phyloP scores from a whole-genome alignment of 2,329 filamentous ascomycete species.

The Monosporascus sp. region DNA sequence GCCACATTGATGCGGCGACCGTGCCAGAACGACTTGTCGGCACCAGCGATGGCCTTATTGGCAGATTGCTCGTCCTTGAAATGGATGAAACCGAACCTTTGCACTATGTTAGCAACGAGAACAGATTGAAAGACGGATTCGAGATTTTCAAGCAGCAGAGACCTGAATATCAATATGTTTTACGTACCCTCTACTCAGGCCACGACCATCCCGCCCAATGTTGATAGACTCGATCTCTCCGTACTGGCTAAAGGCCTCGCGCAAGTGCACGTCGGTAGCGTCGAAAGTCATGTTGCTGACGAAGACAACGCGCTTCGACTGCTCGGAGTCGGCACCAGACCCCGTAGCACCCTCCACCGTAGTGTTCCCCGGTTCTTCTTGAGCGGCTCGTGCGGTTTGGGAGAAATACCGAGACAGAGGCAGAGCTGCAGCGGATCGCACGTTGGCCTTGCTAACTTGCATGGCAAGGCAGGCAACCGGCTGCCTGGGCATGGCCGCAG shows the following conservation, averaged over 20 bases:
- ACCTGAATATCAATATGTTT: not conserved
- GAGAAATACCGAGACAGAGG: constrained; percentile 24
- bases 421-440: constrained; percentile 13
- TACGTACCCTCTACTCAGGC: constrained; percentile 28
- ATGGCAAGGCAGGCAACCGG: constrained; percentile 22
- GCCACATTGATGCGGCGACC: constrained; percentile 25
- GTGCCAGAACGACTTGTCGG: constrained; percentile 28
- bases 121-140: not conserved
- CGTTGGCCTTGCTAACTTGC: constrained; percentile 20
- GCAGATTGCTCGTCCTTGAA: constrained; percentile 12
- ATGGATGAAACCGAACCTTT: constrained; percentile 25
- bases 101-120: constrained; percentile 7
- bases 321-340: not conserved
- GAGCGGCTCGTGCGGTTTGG: constrained; percentile 19
- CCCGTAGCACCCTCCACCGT: constrained; percentile 5
- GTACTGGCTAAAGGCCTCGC: constrained; percentile 49
- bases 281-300: constrained; percentile 68
- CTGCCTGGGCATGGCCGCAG: constrained; percentile 22
- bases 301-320: constrained; percentile 43
- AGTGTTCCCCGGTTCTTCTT: constrained; percentile 10
- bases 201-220: constrained; percentile 22
- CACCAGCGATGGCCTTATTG: constrained; percentile 17
- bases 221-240: constrained; percentile 19
- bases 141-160: not conserved
- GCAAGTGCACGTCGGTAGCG: constrained; percentile 55